Evolutionary conservation across 257 asterid species (phyloP).

Genomic region (Solanum gracilifrons): DNA sequence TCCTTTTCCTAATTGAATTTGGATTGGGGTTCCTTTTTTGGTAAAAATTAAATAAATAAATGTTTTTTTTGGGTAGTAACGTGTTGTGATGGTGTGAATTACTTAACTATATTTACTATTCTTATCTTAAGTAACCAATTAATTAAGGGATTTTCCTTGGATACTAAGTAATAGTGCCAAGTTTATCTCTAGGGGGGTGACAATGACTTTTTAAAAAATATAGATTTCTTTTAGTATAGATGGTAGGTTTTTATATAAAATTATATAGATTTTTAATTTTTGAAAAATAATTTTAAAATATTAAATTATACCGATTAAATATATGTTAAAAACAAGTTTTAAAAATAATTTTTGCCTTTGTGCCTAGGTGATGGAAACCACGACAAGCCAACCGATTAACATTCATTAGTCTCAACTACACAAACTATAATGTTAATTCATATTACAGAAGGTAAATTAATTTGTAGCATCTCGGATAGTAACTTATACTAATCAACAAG

Average conservation of each 20-base stretch:
- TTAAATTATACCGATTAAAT: too few relatives aligned
- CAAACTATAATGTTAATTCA: not conserved
- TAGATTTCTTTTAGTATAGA: too few relatives aligned
- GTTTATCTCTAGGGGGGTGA: too few relatives aligned
- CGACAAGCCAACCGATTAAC: not conserved
- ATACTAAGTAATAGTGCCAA: not conserved
- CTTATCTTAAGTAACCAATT: not conserved
- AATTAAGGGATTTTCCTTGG: not conserved
- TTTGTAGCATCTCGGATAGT: not conserved
- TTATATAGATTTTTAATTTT: too few relatives aligned
- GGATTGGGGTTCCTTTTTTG: not conserved
- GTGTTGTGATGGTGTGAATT: not conserved
- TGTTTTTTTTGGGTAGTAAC: not conserved
- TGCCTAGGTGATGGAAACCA: not conserved
- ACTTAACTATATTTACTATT: not conserved
- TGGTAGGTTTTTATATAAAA: too few relatives aligned
- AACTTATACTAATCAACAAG: not conserved
- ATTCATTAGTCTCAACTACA: not conserved
- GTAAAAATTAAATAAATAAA: too few relatives aligned
- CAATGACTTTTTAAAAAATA: too few relatives aligned
- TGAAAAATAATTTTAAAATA: too few relatives aligned
- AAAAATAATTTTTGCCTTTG: not conserved
- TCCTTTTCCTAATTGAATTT: not conserved
- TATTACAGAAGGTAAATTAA: not conserved
- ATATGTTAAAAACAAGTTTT: not conserved